Evolutionary conservation across 768 basidiomycete species (phyloP).

Genomic region (Mycena galericulata): DNA sequence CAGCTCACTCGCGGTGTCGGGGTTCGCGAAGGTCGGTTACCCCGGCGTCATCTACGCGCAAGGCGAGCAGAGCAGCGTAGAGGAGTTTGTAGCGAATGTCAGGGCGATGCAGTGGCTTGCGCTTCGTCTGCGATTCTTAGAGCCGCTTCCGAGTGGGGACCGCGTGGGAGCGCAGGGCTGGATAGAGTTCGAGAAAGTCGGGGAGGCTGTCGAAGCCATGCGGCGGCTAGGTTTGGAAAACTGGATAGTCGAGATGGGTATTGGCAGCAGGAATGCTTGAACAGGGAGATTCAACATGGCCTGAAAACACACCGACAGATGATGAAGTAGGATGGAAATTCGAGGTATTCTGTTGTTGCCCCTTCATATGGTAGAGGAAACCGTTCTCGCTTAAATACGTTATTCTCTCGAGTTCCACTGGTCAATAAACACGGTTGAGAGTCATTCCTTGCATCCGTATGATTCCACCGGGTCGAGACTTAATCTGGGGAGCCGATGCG

Average conservation of each 20-base stretch:
- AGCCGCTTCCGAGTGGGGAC: constrained; percentile 46
- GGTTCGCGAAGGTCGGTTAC: constrained; percentile 82
- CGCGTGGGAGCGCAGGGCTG: constrained; percentile 47
- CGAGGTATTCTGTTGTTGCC: too few species aligned
- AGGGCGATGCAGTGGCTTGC: constrained; percentile 87
- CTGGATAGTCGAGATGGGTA: constrained; percentile 72
- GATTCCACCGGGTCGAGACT: too few species aligned
- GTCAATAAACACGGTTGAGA: too few species aligned
- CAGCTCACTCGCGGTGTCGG: constrained; percentile 62
- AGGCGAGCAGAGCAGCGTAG: constrained; percentile 62
- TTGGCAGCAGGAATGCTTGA: constrained; percentile 56
- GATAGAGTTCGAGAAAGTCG: constrained; percentile 77
- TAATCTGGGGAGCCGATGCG: too few species aligned
- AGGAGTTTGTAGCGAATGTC: constrained; percentile 74
- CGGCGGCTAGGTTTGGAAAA: constrained; percentile 63
- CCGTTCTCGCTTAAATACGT: too few species aligned
- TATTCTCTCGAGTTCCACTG: too few species aligned
- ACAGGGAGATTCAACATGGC: not conserved
- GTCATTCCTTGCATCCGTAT: too few species aligned
- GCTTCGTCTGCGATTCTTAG: constrained; percentile 70
- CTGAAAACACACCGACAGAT: too few species aligned
- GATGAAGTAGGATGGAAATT: too few species aligned
- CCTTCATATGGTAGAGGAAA: too few species aligned
- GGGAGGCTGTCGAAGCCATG: constrained; percentile 79
- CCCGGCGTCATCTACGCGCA: constrained; percentile 83